Percentiles rank a stretch among this genome's conserved stretches.
phyloP scores from a whole-genome alignment of 176 grass and related monocot genomes.

The Phoenix dactylifera region DNA sequence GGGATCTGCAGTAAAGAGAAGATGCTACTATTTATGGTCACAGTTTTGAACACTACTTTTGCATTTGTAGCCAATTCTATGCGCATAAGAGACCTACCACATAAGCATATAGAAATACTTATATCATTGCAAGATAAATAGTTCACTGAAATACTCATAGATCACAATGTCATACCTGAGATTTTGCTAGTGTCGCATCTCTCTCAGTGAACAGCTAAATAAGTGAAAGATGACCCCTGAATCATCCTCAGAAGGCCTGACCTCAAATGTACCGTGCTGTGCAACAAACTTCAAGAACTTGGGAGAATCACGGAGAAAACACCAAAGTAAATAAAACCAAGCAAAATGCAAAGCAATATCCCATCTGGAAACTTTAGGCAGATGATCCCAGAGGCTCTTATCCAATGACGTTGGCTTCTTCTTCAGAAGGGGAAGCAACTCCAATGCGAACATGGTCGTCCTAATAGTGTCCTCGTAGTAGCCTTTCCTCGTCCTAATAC shows the following conservation, averaged over 20 bases:
- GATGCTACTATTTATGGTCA: neutral
- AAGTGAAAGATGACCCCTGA: slow-evolving; percentile 46
- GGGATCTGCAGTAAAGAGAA: no score
- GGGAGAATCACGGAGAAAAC: slow-evolving; percentile 1
- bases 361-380: slow-evolving; percentile 49
- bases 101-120: no score
- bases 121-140: neutral
- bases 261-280: slow-evolving; percentile 66
- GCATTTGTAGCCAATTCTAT: neutral
- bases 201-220: slow-evolving; percentile 49
- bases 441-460: slow-evolving; percentile 39
- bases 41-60: neutral
- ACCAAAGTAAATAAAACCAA: slow-evolving; percentile 3
- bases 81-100: neutral
- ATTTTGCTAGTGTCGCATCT: slow-evolving; percentile 47
- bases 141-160: neutral
- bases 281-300: slow-evolving; percentile 10
- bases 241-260: slow-evolving; percentile 51
- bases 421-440: slow-evolving; percentile 58
- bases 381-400: slow-evolving; percentile 57
- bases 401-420: slow-evolving; percentile 47
- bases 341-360: slow-evolving; percentile 2
- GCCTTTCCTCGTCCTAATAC: slow-evolving; percentile 31
- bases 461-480: slow-evolving; percentile 31
- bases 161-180: slow-evolving; percentile 27